Evolutionary conservation across 352 stramenopile species (phyloP), one percentile per base, ranked within the genome.

Genomic region (Poterioochromonas sp.): DNA sequence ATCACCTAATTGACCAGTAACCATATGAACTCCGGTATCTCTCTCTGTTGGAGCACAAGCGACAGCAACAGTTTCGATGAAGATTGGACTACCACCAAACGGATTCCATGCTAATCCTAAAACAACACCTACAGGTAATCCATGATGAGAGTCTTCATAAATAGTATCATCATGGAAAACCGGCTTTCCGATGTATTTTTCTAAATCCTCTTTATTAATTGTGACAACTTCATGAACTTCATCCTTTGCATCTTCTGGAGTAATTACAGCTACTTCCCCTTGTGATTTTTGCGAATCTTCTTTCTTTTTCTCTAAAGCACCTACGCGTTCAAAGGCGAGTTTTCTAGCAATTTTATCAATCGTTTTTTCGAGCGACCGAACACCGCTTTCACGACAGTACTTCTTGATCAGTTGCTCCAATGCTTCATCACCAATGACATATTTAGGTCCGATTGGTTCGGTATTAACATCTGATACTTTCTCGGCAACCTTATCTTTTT

Each of bases 41-140:
- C 34, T n/a, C 32, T 49, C 44, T 20, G 71, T 69, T 73, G 86
- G 83, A 58, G 83, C 65, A 34, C 82, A 83, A 40, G 82, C 80
- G 34, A 79, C 58, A 8, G 81, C 84, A 71, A 87, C 83, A 37
- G 84, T 87, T 86, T 99, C 96, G 83, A 99, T 98, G 84, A 99
- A 99, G n/a, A 99, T 84, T 34, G 93, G 94, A 2, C 92, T 93
- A 34, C 96, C 96, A 79, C 96, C 96, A 92, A 98, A 98, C 22
- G 93, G 90, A 0, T 94, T 99, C 91, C 95, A 99, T 0, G 95
- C 95, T 51, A 99, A 86, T 3, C 96, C 96, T 94, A 99, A 98
- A 0, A 99, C 95, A 76, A 99, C 95, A 71, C 96, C 90, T 29
- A 84, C 83, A 26, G 89, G 79, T 0, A 88, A 71, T 20, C 44